These are phyloP conservation scores for Ambrosia hybrid DNA, from an alignment of 140 eudicot species.

Conservation along the genomic window DNA sequence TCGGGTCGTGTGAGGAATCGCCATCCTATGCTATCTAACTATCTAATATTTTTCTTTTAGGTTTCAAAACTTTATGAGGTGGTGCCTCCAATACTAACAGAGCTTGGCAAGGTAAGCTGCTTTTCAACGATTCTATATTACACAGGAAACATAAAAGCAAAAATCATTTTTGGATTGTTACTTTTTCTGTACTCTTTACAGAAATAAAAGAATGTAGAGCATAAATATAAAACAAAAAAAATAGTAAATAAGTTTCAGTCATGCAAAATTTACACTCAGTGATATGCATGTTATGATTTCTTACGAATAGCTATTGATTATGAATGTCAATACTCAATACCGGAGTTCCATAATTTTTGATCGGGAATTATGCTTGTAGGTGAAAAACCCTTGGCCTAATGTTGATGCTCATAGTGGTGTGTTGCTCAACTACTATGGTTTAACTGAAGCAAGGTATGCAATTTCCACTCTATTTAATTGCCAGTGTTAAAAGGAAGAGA, in stretches of 20 bases:
- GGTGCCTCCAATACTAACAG: slow-evolving; percentile 88
- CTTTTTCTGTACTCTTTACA: background rate
- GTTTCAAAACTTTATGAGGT: slow-evolving; percentile 96
- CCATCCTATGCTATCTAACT: too few relatives aligned
- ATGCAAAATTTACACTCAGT: background rate
- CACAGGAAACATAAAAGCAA: background rate
- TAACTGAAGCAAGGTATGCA: slow-evolving; percentile 92
- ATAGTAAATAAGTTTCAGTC: background rate
- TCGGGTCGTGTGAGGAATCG: too few relatives aligned
- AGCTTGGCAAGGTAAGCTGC: slow-evolving; percentile 86
- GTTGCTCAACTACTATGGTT: slow-evolving; percentile 86
- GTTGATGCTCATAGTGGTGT: slow-evolving; percentile 99
- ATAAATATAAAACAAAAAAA: background rate
- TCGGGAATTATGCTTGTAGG: slow-evolving; percentile 48
- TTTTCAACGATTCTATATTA: slow-evolving; percentile 2
- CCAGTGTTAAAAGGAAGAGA: background rate
- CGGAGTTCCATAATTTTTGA: background rate
- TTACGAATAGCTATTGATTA: background rate
- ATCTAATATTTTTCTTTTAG: slow-evolving; percentile 29
- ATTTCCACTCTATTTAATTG: background rate
- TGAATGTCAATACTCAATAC: background rate
- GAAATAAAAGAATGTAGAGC: slow-evolving; percentile 9
- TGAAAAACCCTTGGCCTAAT: slow-evolving; percentile 99
- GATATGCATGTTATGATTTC: background rate
- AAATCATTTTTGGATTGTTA: background rate